Percentiles rank a stretch among this genome's conserved stretches.
These are phyloP conservation scores for Arbutus unedo DNA, from an alignment of 148 eudicot species.

Conservation along the genomic window DNA sequence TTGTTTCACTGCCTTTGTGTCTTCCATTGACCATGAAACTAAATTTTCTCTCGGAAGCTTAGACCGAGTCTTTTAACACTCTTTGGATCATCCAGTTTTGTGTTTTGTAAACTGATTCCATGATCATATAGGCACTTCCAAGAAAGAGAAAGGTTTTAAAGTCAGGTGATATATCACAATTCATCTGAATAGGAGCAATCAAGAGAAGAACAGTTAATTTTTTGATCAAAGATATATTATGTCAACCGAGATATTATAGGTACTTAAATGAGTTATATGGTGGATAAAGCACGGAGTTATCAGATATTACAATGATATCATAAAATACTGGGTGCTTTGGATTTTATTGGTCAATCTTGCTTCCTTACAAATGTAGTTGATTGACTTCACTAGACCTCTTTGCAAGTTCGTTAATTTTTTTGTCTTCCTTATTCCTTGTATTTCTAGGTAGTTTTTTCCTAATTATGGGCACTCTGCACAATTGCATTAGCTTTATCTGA, in stretches of 20 bases:
- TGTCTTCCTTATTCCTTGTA: not conserved
- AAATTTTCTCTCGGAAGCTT: not conserved
- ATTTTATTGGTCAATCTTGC: not conserved
- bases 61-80: not conserved
- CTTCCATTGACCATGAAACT: not conserved
- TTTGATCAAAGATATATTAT: not conserved
- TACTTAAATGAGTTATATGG: not conserved
- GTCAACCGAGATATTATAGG: not conserved
- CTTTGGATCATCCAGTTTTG: not conserved
- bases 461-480: not conserved
- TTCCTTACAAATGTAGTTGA: not conserved
- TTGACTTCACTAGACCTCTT: not conserved
- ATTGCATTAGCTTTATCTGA: constrained; percentile 5
- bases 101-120: not conserved
- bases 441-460: not conserved
- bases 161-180: not conserved
- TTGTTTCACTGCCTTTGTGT: not conserved
- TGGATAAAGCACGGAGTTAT: no score
- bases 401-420: not conserved
- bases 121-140: not conserved
- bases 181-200: not conserved
- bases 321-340: not conserved
- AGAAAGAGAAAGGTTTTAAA: not conserved
- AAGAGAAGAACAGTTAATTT: not conserved
- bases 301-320: no score